These are phyloP conservation scores for Linnemannia zychae DNA, from an alignment of 192 early-diverging fungal genomes.

Conservation along the genomic window DNA sequence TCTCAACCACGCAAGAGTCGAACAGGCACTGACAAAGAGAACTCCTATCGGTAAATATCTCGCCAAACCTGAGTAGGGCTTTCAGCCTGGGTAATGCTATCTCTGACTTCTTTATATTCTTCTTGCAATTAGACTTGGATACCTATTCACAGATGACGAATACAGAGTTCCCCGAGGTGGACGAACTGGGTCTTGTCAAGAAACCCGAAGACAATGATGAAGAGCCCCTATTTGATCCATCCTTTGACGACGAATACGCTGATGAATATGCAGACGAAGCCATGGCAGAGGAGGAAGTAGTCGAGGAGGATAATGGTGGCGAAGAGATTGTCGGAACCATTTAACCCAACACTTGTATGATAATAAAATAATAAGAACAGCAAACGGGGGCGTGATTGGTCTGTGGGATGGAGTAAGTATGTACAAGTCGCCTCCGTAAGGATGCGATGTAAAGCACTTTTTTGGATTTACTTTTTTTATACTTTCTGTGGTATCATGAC, in stretches of 20 bases:
- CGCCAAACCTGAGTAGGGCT: neutral
- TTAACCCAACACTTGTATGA: neutral
- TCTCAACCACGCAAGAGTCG: slow-evolving; percentile 36
- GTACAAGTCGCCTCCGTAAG: neutral
- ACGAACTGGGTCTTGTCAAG: slow-evolving; percentile 21
- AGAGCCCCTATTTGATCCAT: slow-evolving; percentile 9
- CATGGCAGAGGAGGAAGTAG: slow-evolving; percentile 11
- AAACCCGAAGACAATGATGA: slow-evolving; percentile 18
- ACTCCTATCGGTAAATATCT: slow-evolving; percentile 48
- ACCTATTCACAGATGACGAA: slow-evolving; percentile 34
- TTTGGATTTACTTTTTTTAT: slow-evolving; percentile 3
- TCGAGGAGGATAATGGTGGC: slow-evolving; percentile 23
- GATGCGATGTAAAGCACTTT: neutral
- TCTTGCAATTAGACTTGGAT: slow-evolving; percentile 32
- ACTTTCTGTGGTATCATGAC: neutral
- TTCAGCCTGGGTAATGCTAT: too few relatives aligned
- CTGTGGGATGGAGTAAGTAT: neutral
- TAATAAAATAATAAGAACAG: neutral
- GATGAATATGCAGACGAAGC: slow-evolving; percentile 14
- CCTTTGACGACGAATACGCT: slow-evolving; percentile 24
- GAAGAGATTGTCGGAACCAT: slow-evolving; percentile 45
- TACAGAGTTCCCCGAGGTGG: slow-evolving; percentile 33
- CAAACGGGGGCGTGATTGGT: neutral
- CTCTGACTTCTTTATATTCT: too few relatives aligned
- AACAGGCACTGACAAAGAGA: slow-evolving; percentile 39